Evolutionary conservation across 1,139 yeast genomes (phyloP).

Genomic region (Hansenula lynferdii): DNA sequence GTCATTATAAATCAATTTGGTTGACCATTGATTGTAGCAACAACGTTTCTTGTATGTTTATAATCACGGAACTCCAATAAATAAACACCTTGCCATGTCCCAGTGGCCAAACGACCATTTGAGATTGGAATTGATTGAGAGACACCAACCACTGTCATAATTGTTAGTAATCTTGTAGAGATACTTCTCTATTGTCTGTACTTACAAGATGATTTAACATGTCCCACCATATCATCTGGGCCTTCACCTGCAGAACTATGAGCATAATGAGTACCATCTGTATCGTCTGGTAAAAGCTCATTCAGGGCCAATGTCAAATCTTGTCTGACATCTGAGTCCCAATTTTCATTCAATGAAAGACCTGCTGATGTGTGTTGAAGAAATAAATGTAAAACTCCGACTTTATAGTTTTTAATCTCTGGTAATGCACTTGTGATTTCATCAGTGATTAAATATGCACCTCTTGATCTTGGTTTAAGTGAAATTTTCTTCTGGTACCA

Average conservation of each 20-base stretch:
- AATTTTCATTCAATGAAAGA: slow-evolving; percentile 70
- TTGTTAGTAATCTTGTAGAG: slow-evolving; percentile 6
- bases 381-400: slow-evolving; percentile 64
- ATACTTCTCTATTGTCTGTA: too few relatives aligned
- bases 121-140: slow-evolving; percentile 64
- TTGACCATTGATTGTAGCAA: slow-evolving; percentile 70
- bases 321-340: slow-evolving; percentile 69
- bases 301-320: slow-evolving; percentile 65
- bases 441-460: slow-evolving; percentile 67
- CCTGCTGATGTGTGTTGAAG: slow-evolving; percentile 80
- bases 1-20: too few relatives aligned
- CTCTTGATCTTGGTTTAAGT: slow-evolving; percentile 55
- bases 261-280: slow-evolving; percentile 34
- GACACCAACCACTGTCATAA: slow-evolving; percentile 48
- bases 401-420: slow-evolving; percentile 50
- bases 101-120: slow-evolving; percentile 63
- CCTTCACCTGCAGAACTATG: slow-evolving; percentile 64
- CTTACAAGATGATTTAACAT: slow-evolving; percentile 50
- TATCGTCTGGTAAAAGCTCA: slow-evolving; percentile 65
- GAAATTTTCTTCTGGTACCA: slow-evolving; percentile 59
- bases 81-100: slow-evolving; percentile 86
- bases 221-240: slow-evolving; percentile 82
- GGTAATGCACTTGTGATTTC: slow-evolving; percentile 56
- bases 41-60: slow-evolving; percentile 57
- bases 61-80: slow-evolving; percentile 66